phyloP scores from a whole-genome alignment of 2,329 filamentous ascomycete genomes.

The Pseudogymnoascus sp. region DNA sequence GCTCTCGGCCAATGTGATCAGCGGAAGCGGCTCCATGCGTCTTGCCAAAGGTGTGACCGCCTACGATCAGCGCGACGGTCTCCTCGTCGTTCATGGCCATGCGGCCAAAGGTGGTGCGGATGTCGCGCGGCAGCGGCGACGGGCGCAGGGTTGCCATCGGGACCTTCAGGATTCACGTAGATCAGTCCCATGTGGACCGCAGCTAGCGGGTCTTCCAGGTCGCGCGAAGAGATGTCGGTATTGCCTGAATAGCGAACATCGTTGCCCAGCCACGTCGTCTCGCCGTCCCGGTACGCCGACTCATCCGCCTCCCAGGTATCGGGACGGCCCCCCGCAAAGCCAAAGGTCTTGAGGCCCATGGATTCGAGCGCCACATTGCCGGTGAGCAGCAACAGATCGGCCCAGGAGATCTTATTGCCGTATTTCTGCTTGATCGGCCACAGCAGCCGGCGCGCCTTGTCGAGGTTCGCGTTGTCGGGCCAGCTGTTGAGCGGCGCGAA shows the following conservation, averaged over 20 bases:
- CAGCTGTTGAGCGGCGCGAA: slow-evolving; percentile 77
- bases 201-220: slow-evolving; percentile 62
- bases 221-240: slow-evolving; percentile 49
- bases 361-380: slow-evolving; percentile 73
- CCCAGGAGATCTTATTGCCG: slow-evolving; percentile 76
- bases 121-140: slow-evolving; percentile 63
- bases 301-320: slow-evolving; percentile 73
- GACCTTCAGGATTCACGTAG: slow-evolving; percentile 76
- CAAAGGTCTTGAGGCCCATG: slow-evolving; percentile 68
- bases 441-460: slow-evolving; percentile 73
- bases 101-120: slow-evolving; percentile 66
- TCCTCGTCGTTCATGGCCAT: slow-evolving; percentile 84
- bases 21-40: slow-evolving; percentile 65
- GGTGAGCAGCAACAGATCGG: slow-evolving; percentile 63
- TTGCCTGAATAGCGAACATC: slow-evolving; percentile 55
- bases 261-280: slow-evolving; percentile 69
- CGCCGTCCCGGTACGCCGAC: slow-evolving; percentile 70
- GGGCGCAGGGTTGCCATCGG: slow-evolving; percentile 65
- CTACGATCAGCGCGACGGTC: slow-evolving; percentile 72
- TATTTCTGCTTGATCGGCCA: slow-evolving; percentile 85
- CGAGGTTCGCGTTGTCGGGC: slow-evolving; percentile 72
- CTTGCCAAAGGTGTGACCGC: slow-evolving; percentile 75
- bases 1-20: slow-evolving; percentile 61
- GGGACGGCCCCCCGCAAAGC: slow-evolving; percentile 65
- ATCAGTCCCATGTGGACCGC: slow-evolving; percentile 71